Evolutionary conservation across 2,329 filamentous ascomycete species (phyloP).

Genomic region (Leptographium galeiforme): DNA sequence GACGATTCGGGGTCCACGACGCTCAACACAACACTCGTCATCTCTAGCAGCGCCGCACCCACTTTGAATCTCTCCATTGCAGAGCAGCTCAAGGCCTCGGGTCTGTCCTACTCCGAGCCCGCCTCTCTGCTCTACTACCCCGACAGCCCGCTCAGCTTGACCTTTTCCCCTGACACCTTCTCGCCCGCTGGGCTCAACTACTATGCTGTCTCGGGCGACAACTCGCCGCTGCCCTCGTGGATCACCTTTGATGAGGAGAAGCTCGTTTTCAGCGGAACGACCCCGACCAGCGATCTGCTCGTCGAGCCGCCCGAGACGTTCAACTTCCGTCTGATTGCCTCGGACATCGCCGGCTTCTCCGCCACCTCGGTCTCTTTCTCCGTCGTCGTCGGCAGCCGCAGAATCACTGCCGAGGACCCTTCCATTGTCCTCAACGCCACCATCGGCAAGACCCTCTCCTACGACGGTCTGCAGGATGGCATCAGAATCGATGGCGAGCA

Average conservation of each 20-base stretch:
- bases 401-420: conserved; percentile 49
- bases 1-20: conserved; percentile 50
- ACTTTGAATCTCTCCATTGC: conserved; percentile 40
- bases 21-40: conserved; percentile 56
- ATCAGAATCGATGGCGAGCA: conserved; percentile 45
- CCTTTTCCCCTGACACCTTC: conserved; percentile 49
- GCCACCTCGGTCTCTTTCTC: conserved; percentile 53
- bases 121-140: conserved; percentile 44
- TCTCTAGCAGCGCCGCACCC: conserved; percentile 46
- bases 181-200: conserved; percentile 47
- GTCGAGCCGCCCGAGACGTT: conserved; percentile 59
- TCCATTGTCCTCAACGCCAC: conserved; percentile 44
- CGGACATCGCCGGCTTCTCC: conserved; percentile 66
- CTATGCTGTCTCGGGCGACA: conserved; percentile 63
- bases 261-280: conserved; percentile 57
- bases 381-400: conserved; percentile 57
- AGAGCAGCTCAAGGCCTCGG: conserved; percentile 43
- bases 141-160: conserved; percentile 37
- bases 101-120: conserved; percentile 42
- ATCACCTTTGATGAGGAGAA: conserved; percentile 53
- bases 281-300: conserved; percentile 50
- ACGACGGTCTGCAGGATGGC: conserved; percentile 32
- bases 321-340: conserved; percentile 60
- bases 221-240: conserved; percentile 79
- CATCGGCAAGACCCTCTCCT: conserved; percentile 35